Conservation (phyloP, 1,284 basidiomycete genomes). For the Cystobasidiaceae sp. region DNA sequence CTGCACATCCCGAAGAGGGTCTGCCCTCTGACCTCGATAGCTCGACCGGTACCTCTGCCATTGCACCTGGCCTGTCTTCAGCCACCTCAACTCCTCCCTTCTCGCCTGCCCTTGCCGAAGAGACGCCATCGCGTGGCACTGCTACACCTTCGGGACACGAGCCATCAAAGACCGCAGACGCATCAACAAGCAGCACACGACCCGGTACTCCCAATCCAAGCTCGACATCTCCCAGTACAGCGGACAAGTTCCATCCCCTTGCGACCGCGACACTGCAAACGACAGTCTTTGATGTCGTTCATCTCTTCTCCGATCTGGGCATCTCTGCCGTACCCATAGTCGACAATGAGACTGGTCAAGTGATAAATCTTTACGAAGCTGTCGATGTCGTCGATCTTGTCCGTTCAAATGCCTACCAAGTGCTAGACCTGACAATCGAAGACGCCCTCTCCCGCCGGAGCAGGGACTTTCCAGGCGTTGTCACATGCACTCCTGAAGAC, state of each 20-base stretch:
- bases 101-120: background rate
- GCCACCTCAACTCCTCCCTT: background rate
- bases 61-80: background rate
- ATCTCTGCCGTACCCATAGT: constrained; percentile 97
- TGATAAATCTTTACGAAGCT: constrained; percentile 95
- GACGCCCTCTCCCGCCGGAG: constrained; percentile 87
- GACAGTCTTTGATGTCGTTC: constrained; percentile 95
- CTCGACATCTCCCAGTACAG: background rate
- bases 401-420: constrained; percentile 78
- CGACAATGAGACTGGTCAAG: constrained; percentile 63
- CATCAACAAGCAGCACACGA: background rate
- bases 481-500: constrained; percentile 89
- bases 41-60: background rate
- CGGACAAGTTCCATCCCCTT: constrained; percentile 71
- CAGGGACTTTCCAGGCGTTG: constrained; percentile 90
- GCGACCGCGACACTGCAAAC: constrained; percentile 88
- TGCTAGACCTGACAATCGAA: constrained; percentile 88
- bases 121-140: background rate
- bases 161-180: background rate
- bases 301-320: constrained; percentile 93
- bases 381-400: constrained; percentile 97
- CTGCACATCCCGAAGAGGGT: constrained; percentile 21
- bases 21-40: constrained; percentile 12
- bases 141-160: background rate
- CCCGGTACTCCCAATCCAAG: background rate